Conservation (phyloP, 768 basidiomycete genomes). For the Suillus sp. region DNA sequence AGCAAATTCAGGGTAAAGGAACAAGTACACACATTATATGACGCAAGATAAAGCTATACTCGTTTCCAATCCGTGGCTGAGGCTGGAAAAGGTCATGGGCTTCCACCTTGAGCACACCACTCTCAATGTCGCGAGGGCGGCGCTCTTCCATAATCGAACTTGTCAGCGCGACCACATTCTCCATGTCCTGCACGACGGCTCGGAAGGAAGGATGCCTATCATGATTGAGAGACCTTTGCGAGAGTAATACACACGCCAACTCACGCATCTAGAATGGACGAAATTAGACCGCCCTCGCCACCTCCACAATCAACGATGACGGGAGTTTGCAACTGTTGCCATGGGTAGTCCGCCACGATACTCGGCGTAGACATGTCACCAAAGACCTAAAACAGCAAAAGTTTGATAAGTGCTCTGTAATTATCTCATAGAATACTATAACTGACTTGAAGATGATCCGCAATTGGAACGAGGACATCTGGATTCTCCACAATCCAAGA, state of each 20-base stretch:
- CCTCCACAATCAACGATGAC: constrained; percentile 45
- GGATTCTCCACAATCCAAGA: constrained; percentile 16
- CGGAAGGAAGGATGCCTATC: constrained; percentile 14
- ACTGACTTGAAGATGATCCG: constrained; percentile 2
- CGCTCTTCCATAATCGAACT: constrained; percentile 25
- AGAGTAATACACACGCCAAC: constrained; percentile 9
- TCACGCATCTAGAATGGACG: constrained; percentile 42
- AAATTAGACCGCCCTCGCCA: constrained; percentile 42
- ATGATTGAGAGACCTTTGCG: background rate
- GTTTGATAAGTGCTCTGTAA: background rate
- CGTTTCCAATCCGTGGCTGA: constrained; percentile 23
- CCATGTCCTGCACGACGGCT: constrained; percentile 42
- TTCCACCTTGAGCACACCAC: constrained; percentile 38
- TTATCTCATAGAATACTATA: background rate
- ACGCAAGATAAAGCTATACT: constrained; percentile 9
- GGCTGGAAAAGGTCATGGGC: constrained; percentile 43
- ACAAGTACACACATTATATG: constrained; percentile 10
- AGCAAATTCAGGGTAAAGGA: background rate
- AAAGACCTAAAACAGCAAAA: constrained; percentile 1
- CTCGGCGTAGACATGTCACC: constrained; percentile 32
- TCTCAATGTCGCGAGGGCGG: constrained; percentile 37
- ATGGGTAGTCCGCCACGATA: constrained; percentile 42
- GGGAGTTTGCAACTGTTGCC: constrained; percentile 37
- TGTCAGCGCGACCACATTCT: constrained; percentile 22
- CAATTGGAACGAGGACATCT: background rate